Conservation (phyloP, 139 green algal genomes). For the Chlorella sp. region DNA sequence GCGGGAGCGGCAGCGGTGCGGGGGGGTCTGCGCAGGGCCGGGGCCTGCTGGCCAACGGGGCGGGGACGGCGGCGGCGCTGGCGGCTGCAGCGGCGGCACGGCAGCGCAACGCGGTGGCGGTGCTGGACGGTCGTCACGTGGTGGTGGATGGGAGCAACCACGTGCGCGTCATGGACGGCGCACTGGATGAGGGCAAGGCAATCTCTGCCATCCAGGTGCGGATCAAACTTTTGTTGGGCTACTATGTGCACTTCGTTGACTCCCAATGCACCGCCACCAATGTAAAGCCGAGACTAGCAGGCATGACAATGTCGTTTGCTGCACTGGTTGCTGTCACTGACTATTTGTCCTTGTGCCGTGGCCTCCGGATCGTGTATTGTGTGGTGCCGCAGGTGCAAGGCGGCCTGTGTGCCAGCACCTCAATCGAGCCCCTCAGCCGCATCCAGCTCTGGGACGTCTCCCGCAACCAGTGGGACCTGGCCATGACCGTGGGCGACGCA, state of each 20-base stretch:
- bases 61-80: neutral
- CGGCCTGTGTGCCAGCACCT: conserved; percentile 13
- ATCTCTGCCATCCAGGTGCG: conserved; percentile 14
- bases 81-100: neutral
- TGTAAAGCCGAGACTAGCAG: no score
- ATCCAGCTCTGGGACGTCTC: conserved; percentile 16
- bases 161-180: neutral
- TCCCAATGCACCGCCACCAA: no score
- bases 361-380: no score
- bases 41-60: no score
- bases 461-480: neutral
- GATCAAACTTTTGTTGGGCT: neutral
- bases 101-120: neutral
- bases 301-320: no score
- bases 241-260: no score
- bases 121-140: neutral
- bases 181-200: conserved; percentile 14
- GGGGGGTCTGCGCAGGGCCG: no score
- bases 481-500: neutral
- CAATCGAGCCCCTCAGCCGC: conserved; percentile 2
- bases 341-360: no score
- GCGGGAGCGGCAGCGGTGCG: no score
- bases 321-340: no score
- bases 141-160: conserved; percentile 13
- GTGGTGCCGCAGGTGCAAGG: conserved; percentile 7